Conservation (phyloP, 768 basidiomycete species). For the Agaricus blazei region DNA sequence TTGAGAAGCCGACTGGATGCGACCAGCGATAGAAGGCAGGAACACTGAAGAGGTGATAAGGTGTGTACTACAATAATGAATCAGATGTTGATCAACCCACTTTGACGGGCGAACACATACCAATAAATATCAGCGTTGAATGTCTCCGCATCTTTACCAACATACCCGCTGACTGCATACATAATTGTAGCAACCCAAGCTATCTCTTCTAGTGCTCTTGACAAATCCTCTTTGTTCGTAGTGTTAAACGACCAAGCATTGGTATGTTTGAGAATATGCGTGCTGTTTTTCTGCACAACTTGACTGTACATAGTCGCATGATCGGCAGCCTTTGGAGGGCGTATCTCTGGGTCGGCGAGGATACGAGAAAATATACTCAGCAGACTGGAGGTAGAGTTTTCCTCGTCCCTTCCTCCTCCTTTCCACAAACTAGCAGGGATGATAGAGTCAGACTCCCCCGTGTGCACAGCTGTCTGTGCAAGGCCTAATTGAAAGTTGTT, state of each 20-base stretch:
- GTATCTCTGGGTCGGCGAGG: constrained; percentile 6
- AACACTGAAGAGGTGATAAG: constrained; percentile 64
- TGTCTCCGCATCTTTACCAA: constrained; percentile 19
- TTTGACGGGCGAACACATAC: constrained; percentile 28
- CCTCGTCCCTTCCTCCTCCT: too few species aligned
- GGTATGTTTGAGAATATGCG: constrained; percentile 35
- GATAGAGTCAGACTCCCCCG: constrained; percentile 14
- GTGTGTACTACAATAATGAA: constrained; percentile 47
- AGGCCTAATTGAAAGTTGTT: constrained; percentile 34
- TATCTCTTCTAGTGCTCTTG: constrained; percentile 57
- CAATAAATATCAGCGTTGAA: constrained; percentile 57
- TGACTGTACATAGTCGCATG: constrained; percentile 18
- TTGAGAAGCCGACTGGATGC: constrained; percentile 37
- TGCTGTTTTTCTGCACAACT: constrained; percentile 29
- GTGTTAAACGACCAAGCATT: constrained; percentile 31
- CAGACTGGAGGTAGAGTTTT: neutral
- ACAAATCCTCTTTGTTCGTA: constrained; percentile 21
- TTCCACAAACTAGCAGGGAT: constrained; percentile 23
- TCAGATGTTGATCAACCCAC: constrained; percentile 4
- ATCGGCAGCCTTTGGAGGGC: too few species aligned
- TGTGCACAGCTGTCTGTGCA: constrained; percentile 49
- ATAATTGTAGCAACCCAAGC: constrained; percentile 48
- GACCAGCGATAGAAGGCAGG: constrained; percentile 41
- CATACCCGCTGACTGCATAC: constrained; percentile 53
- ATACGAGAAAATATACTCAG: constrained; percentile 8